A percentile compares a stretch with the other conserved stretches of the same genome.
phyloP scores from a whole-genome alignment of 1,139 yeast species.

The Sugiyamaella xylanicola region DNA sequence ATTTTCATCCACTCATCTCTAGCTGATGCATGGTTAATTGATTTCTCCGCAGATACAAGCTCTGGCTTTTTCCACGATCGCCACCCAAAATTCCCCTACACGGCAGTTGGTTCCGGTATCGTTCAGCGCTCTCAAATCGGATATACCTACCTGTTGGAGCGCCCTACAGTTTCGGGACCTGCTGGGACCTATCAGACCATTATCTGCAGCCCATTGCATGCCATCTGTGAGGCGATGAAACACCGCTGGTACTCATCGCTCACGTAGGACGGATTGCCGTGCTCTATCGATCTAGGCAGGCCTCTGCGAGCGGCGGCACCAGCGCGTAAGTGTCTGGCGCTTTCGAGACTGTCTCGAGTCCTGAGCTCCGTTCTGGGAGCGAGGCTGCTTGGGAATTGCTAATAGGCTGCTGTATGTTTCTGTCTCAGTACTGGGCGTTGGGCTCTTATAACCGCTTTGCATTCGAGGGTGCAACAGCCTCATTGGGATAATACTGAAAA shows the following conservation, averaged over 20 bases:
- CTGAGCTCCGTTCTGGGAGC: not conserved
- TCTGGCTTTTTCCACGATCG: not conserved
- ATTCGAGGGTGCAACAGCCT: constrained; percentile 5
- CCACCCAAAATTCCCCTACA: not conserved
- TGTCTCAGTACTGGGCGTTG: no score
- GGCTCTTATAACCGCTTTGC: constrained; percentile 17
- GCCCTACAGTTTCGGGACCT: not conserved
- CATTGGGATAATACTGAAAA: not conserved
- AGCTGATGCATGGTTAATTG: constrained; percentile 3
- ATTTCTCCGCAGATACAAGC: constrained; percentile 7
- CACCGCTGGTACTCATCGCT: constrained; percentile 1
- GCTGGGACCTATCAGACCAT: not conserved
- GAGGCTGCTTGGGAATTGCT: no score
- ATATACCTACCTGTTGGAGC: constrained; percentile 6
- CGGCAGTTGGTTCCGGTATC: constrained; percentile 14
- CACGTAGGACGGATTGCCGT: not conserved
- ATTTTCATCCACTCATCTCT: constrained; percentile 7
- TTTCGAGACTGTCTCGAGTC: constrained; percentile 1
- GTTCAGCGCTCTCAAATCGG: not conserved
- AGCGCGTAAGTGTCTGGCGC: constrained; percentile 1
- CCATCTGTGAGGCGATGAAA: not conserved
- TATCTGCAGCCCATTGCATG: not conserved
- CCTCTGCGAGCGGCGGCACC: constrained; percentile 14
- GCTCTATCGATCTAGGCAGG: constrained; percentile 7
- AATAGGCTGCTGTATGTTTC: no score